phyloP scores from a whole-genome alignment of 768 basidiomycete genomes.

The Leccinum obscurum region DNA sequence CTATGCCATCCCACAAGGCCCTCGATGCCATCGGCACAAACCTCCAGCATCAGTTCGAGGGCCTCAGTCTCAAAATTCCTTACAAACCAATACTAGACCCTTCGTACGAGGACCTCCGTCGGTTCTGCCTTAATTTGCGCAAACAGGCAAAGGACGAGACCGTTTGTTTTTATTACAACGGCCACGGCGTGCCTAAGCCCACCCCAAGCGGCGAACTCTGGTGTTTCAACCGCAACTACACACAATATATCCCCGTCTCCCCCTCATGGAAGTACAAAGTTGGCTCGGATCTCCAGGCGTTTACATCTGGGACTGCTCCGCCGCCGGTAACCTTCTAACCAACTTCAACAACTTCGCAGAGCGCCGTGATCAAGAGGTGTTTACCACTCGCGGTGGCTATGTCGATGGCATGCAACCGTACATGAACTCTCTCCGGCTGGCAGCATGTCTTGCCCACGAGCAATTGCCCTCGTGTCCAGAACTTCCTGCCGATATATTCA shows the following conservation, averaged over 20 bases:
- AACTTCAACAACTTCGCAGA: slow-evolving; percentile 87
- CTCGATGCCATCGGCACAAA: slow-evolving; percentile 92
- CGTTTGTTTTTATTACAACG: slow-evolving; percentile 96
- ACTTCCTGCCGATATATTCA: slow-evolving; percentile 96
- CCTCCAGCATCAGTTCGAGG: slow-evolving; percentile 94
- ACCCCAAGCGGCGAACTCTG: slow-evolving; percentile 95
- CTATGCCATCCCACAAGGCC: slow-evolving; percentile 89
- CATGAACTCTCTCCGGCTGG: slow-evolving; percentile 89
- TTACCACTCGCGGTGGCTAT: slow-evolving; percentile 57
- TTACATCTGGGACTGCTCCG: slow-evolving; percentile 98
- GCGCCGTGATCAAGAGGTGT: slow-evolving; percentile 67
- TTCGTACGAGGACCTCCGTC: slow-evolving; percentile 88
- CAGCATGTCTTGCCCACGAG: slow-evolving; percentile 90
- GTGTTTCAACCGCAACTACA: slow-evolving; percentile 97
- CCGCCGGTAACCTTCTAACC: slow-evolving; percentile 89
- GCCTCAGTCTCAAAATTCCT: slow-evolving; percentile 87
- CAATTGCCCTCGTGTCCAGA: slow-evolving; percentile 94
- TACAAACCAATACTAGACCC: slow-evolving; percentile 97
- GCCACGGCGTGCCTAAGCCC: slow-evolving; percentile 97
- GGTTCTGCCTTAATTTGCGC: slow-evolving; percentile 79
- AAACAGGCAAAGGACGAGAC: slow-evolving; percentile 93
- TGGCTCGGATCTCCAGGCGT: slow-evolving; percentile 96
- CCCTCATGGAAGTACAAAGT: slow-evolving; percentile 86
- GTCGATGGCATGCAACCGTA: slow-evolving; percentile 64
- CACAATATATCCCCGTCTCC: slow-evolving; percentile 97